Evolutionary conservation across 2,329 filamentous ascomycete genomes (phyloP), one percentile per base, ranked within the genome.

Genomic region (Fonsecaea erecta): DNA sequence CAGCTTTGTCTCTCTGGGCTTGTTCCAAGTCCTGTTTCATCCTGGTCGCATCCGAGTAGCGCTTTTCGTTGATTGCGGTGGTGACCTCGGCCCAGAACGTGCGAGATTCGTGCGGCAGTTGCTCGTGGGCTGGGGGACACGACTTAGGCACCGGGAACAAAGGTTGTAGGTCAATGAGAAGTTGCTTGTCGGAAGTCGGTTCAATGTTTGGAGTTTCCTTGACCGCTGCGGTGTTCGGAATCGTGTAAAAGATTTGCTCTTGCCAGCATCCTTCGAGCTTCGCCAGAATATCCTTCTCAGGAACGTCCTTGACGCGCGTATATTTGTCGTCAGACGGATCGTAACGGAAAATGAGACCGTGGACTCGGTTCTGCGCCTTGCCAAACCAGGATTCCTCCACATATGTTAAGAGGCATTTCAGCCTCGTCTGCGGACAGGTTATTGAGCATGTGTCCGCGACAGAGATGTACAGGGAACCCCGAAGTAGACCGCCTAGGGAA

Each of bases 351-450:
- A 98, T 85, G 61, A 97, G 87, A 18, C 95, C 95, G 67, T 96
- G 88, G 37, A 99, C 90, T 75, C 90, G 93, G 78, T 98, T 97
- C 72, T 96, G 94, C 21, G 92, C 87, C 70, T 92, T 91, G 53
- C 93, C 92, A 32, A 98, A 84, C 93, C 95, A 99, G 56, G 93
- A 93, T 73, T 98, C 94, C 74, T 98, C 94, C 62, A 93, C 82
- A 76, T 99, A 99, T 73, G 96, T 89, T 53, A 99, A 80, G 68
- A 99, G 97, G 18, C 89, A 90, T 81, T 98, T 98, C 71, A 96
- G 86, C 75, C 89, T 90, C 1, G 93, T 97, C 80, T 93, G 89
- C n/a, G 90, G 86, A 78, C 95, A 99, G 43, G 89, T 93, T 66
- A 98, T 85, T 76, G 90, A 96, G 73, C 92, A 95, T 69, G 89